Base-by-base conservation (phyloP, 352 stramenopile genomes). In the Globisporangium ultimum region DNA sequence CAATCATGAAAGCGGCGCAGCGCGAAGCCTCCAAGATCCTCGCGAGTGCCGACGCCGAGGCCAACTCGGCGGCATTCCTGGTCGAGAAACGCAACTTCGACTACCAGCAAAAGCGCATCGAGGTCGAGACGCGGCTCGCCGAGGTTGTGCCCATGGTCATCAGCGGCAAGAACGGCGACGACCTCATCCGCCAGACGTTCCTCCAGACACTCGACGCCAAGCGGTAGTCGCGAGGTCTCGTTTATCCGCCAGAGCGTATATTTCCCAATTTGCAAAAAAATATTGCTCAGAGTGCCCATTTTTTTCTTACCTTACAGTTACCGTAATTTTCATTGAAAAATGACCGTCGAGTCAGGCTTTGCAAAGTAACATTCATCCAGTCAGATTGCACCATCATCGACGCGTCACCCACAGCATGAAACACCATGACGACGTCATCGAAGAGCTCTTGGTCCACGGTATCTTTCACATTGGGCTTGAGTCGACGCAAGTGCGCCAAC, bases 141-240 rank as follows among this genome's bases (percentile, higher is more conserved):
- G 50, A 78, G 56, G 67, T 68, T 9, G 71, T 89, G 14, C 81
- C 83, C 8, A 71, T 93, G 60, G 80, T 95, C 10, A 88, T 95
- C 50, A 91, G 80, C 61, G 86, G 86, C 61, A 91, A 93, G 58
- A 88, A 89, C 56, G 86, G 86, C 48, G 84, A 92, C 62, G 79
- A 84, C 11, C 70, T 95, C 53, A 93, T 95, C 53, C 78, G 79
- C 47, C 69, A 84, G 46, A 76, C 73, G 2, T 67, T 88, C 28
- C 64, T 88, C n/a, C 73, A 84, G 60, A 84, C 69, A 13, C 36
- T 41, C 7, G 38, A 10, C 38, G 10, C 2, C 8, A 43, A 10
- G 2, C 2, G 38, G 2, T 3, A 43, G 38, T 3, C 38, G 11
- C 3, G 11, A 43, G 10, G 14, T 43, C 11, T 43, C 38, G 3